Base-by-base conservation (phyloP, 805 yeast species). In the Priceomyces castillae region DNA sequence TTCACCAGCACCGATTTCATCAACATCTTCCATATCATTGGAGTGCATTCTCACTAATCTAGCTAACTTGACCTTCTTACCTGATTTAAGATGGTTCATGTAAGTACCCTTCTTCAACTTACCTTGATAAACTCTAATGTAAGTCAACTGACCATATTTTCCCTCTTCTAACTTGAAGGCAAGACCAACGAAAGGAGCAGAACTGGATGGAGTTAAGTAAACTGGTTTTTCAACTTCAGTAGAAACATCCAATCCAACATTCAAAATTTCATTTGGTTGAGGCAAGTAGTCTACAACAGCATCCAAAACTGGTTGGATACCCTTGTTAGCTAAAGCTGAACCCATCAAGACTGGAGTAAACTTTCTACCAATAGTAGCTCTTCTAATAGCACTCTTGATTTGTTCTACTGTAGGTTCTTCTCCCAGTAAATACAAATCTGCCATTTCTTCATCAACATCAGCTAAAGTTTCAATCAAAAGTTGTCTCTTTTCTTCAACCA, bases 321-420 rank as follows among this genome's bases (percentile, higher is more conserved):
- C 97, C 52, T 84, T 87, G 72, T 94, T 94, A 46, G 98, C 99
- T 51, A 94, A 76, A 15, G 99, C 99, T 39, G 97, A 89, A 17
- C 99, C 99, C 97, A 94, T 94, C 52, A 92, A 74, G n/a, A 94
- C 98, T n/a, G 99, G 99, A 11, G 98, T 89, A 74, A 94, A 94
- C 62, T 80, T 86, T 71, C 97, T 82, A 25, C 90, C 95, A 67
- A 92, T 92, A 15, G 99, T 94, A 40, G 97, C 79, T 58, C 97
- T 82, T 67, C 99, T 84, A 54, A 94, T 94, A 34, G 97, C 98
- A 41, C 64, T 81, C 61, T 85, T 82, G 51, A 94, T 85, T 69
- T 94, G 96, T 46, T 83, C 85, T 22, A 77, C 75, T 25, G 90
- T 74, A 45, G 99, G 98, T 55, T 82, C 94, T 56, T 80, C 77